Evolutionary conservation across 305 asterid genomes (phyloP), one percentile per base, ranked within the genome.

Genomic region (Ilex paraguariensis): DNA sequence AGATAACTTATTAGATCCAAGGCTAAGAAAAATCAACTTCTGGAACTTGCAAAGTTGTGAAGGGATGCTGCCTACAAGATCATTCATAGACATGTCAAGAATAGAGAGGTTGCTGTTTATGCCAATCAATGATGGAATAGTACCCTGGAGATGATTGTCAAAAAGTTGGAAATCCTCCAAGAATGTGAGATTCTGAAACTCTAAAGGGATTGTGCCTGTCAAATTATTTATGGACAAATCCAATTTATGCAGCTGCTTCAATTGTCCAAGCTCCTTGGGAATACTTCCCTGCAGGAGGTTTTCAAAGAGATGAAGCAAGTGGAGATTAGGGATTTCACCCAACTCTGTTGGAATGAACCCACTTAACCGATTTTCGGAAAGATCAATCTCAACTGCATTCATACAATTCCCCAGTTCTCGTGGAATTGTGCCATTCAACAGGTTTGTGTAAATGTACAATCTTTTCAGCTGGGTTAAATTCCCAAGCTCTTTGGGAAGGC

Each of bases 221-320:
- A 90, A 72, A 71, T 90, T 82, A 48, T 90, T 90, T 69, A 87
- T 79, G 16, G 97, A 90, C 75, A 90, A 70, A 66, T 90, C 97
- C 7, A 90, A 58, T 12, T 67, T 84, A 14, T 70, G 54, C 60
- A 90, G 73, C 39, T 78, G 70, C 79, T 72, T 79, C 82, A 87
- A 61, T 77, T 70, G 61, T 59, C 79, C 86, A 10, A 86, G 79
- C 72, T 81, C 93, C 40, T 13, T 56, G 4, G 96, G 97, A 44
- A 91, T 88, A 39, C 16, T 50, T 40, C 96, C 95, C 15, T 73
- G 75, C 13, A 91, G 75, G 21, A 64, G 78, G 72, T 91, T 91
- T 61, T 91, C 96, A 10, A 91, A 91, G 13, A 91, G 96, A 65
- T 86, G 84, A 59, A 91, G 97, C 78, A 91, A 66, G 30, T 54